Conservation (phyloP, 1,284 basidiomycete genomes). For the Amylostereum chailletii region DNA sequence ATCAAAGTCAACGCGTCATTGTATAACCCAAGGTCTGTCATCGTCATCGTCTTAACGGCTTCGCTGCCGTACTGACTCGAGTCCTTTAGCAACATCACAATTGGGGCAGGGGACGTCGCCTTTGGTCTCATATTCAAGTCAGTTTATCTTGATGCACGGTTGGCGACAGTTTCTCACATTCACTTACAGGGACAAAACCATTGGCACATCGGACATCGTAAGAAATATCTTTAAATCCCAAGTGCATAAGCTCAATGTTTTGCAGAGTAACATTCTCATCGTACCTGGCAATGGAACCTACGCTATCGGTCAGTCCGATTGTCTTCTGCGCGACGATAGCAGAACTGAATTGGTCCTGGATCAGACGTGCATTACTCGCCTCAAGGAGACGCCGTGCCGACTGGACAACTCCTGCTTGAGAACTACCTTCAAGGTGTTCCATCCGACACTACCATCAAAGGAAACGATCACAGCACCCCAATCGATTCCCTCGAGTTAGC, state of each 20-base stretch:
- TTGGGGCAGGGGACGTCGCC: constrained; percentile 52
- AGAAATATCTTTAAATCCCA: constrained; percentile 13
- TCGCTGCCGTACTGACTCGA: no score
- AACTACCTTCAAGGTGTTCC: constrained; percentile 65
- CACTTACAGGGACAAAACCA: constrained; percentile 33
- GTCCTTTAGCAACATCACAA: no score
- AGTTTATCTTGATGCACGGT: constrained; percentile 13
- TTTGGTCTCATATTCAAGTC: constrained; percentile 34
- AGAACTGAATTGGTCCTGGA: neutral
- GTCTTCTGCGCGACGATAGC: neutral
- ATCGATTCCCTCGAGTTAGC: constrained; percentile 61
- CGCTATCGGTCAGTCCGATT: constrained; percentile 33
- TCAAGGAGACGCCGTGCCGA: constrained; percentile 41
- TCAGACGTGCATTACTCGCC: constrained; percentile 60
- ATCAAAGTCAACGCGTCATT: constrained; percentile 57
- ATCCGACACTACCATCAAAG: constrained; percentile 50
- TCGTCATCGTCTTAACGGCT: constrained; percentile 3
- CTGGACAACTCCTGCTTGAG: constrained; percentile 56
- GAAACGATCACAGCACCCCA: constrained; percentile 49
- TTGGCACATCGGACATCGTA: constrained; percentile 57
- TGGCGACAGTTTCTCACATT: constrained; percentile 2
- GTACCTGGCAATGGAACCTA: constrained; percentile 46
- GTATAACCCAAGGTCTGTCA: constrained; percentile 45
- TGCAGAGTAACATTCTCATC: constrained; percentile 43
- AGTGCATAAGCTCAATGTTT: neutral